These are phyloP conservation scores for Hymenoscyphus occultus DNA, from an alignment of 2,329 filamentous ascomycete genomes.

Conservation along the genomic window DNA sequence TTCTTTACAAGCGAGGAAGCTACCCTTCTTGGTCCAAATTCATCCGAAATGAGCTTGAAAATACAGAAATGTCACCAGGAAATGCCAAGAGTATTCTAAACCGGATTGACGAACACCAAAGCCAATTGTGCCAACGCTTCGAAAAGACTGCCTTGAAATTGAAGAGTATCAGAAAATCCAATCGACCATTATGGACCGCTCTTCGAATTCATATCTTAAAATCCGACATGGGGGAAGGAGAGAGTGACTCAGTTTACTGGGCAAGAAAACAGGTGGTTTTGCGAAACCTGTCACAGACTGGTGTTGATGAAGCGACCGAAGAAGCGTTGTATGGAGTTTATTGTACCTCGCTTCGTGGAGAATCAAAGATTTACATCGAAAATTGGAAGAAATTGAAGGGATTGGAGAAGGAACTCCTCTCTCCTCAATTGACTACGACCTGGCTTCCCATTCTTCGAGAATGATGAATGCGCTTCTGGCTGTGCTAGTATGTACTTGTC, in stretches of 20 bases:
- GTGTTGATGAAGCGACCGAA: background rate
- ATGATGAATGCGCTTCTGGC: background rate
- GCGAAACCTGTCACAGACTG: background rate
- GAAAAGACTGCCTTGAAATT: background rate
- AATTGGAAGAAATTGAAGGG: background rate
- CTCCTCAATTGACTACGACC: background rate
- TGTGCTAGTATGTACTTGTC: background rate
- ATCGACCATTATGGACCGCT: background rate
- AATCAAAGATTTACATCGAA: background rate
- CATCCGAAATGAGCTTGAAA: background rate
- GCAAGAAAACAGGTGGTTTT: background rate
- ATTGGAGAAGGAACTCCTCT: background rate
- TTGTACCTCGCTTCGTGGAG: background rate
- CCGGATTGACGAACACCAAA: background rate
- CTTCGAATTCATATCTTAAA: background rate
- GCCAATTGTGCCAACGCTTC: background rate
- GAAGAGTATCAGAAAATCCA: background rate
- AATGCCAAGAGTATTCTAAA: background rate
- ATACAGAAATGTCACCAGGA: too few relatives aligned
- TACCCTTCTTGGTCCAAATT: background rate
- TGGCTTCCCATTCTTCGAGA: background rate
- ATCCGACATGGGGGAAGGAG: background rate
- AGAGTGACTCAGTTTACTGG: background rate
- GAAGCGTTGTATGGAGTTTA: background rate
- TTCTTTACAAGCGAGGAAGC: background rate